phyloP scores from a whole-genome alignment of 2,329 filamentous ascomycete genomes.

The Claviceps cyperi region DNA sequence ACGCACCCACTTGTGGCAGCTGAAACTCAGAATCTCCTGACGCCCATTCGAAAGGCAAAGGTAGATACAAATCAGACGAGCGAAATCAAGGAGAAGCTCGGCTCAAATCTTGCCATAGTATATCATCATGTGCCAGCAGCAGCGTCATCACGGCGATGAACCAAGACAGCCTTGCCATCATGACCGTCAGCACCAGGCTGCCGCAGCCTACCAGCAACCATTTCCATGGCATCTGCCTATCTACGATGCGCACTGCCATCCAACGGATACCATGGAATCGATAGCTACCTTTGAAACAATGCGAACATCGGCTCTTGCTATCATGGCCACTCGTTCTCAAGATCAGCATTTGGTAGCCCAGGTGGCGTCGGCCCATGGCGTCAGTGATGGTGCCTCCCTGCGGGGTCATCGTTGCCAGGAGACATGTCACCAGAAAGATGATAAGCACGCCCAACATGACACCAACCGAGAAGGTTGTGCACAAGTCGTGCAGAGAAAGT shows the following conservation, averaged over 20 bases:
- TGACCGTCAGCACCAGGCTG: neutral
- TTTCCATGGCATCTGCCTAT: conserved; percentile 60
- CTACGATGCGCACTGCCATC: conserved; percentile 73
- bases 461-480: neutral
- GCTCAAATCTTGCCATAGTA: neutral
- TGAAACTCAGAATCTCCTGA: neutral
- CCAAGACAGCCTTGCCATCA: neutral
- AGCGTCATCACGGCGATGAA: neutral
- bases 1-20: neutral
- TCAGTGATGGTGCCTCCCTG: conserved; percentile 14
- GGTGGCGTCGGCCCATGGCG: conserved; percentile 42
- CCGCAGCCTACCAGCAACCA: neutral
- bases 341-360: conserved; percentile 60
- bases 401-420: neutral
- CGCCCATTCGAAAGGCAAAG: neutral
- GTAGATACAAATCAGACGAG: neutral
- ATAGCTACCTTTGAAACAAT: conserved; percentile 45
- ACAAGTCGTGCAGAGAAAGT: conserved; percentile 3
- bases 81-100: neutral
- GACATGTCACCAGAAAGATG: neutral
- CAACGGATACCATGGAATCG: conserved; percentile 60
- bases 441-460: neutral
- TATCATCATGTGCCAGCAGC: conserved; percentile 2
- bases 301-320: conserved; percentile 50
- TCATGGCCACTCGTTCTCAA: conserved; percentile 64